Conservation (phyloP, 2,329 filamentous ascomycete species). For the Triangularia verruculosa region DNA sequence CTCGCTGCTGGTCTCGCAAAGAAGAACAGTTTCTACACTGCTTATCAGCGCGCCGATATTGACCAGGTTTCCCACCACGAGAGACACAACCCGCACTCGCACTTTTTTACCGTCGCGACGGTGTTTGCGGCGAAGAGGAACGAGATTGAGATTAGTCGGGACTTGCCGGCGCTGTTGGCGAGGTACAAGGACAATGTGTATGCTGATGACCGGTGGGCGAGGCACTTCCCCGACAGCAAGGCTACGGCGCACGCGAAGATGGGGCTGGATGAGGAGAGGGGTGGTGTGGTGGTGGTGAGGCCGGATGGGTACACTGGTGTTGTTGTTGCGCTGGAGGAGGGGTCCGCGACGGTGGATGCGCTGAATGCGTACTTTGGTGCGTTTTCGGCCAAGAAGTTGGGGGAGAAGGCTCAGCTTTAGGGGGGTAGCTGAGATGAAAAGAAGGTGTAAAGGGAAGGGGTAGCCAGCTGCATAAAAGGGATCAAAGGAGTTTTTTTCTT, state of each 20-base stretch:
- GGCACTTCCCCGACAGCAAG: slow-evolving; percentile 63
- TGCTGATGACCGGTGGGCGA: slow-evolving; percentile 77
- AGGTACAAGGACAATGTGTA: slow-evolving; percentile 82
- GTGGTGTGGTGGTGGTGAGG: slow-evolving; percentile 78
- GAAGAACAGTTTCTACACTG: slow-evolving; percentile 68
- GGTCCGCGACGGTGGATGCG: slow-evolving; percentile 73
- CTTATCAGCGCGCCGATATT: slow-evolving; percentile 61
- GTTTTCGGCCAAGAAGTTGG: slow-evolving; percentile 61
- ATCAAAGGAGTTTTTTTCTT: neutral
- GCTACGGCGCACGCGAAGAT: slow-evolving; percentile 84
- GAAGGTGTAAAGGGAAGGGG: neutral
- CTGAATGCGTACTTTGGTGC: slow-evolving; percentile 78
- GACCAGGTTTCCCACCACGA: slow-evolving; percentile 70
- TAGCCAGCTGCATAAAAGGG: neutral
- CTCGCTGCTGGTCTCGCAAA: slow-evolving; percentile 63
- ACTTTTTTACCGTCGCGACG: slow-evolving; percentile 76
- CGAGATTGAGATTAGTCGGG: slow-evolving; percentile 67
- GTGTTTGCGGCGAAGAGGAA: slow-evolving; percentile 67
- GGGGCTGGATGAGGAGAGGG: slow-evolving; percentile 69
- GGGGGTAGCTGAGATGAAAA: neutral
- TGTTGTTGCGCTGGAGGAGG: slow-evolving; percentile 70
- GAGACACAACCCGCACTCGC: slow-evolving; percentile 77
- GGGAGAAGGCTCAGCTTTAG: slow-evolving; percentile 22
- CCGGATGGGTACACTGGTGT: slow-evolving; percentile 86
- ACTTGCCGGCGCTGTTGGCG: slow-evolving; percentile 67